Percentiles rank a stretch among this genome's conserved stretches.
Conservation (phyloP, 805 yeast genomes). For the Yarrowia divulgata region DNA sequence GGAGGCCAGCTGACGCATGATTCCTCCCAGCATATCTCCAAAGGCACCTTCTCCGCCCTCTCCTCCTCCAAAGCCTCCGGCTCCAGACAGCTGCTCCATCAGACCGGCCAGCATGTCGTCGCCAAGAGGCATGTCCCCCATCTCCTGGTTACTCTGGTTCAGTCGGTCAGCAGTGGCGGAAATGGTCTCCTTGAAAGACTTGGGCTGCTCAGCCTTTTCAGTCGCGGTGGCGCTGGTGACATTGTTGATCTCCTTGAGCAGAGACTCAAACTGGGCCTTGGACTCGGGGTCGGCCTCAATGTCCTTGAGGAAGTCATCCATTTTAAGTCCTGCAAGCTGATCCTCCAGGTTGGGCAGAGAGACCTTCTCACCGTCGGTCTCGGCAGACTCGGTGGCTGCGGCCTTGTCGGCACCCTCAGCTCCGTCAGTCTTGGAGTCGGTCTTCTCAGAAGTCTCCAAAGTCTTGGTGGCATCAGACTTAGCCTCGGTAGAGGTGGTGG, state of each 20-base stretch:
- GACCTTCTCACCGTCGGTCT: conserved; percentile 41
- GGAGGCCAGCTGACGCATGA: conserved; percentile 82
- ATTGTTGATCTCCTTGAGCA: conserved; percentile 45
- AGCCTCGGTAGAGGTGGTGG: conserved; percentile 18
- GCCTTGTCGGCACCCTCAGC: conserved; percentile 4
- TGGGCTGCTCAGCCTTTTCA: conserved; percentile 32
- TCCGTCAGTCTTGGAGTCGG: conserved; percentile 32
- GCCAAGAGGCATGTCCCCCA: conserved; percentile 52
- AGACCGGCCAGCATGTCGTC: conserved; percentile 68
- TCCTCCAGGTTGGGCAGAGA: conserved; percentile 51
- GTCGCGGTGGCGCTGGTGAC: conserved; percentile 22
- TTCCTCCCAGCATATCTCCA: conserved; percentile 70
- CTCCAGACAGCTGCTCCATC: conserved; percentile 62
- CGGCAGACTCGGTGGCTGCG: conserved; percentile 35
- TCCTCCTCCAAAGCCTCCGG: conserved; percentile 49
- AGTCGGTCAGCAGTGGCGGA: conserved; percentile 80
- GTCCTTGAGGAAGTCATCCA: conserved; percentile 57
- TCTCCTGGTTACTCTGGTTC: conserved; percentile 74
- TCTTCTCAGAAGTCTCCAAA: neutral
- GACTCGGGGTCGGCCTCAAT: conserved; percentile 62
- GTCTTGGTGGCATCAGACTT: conserved; percentile 23
- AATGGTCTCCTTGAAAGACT: conserved; percentile 71
- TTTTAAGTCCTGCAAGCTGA: conserved; percentile 52
- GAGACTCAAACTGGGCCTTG: conserved; percentile 58
- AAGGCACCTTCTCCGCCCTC: conserved; percentile 52